Percentiles rank a stretch among this genome's conserved stretches.
Conservation (phyloP, 192 early-diverging fungal genomes). For the Thamnidium elegans region DNA sequence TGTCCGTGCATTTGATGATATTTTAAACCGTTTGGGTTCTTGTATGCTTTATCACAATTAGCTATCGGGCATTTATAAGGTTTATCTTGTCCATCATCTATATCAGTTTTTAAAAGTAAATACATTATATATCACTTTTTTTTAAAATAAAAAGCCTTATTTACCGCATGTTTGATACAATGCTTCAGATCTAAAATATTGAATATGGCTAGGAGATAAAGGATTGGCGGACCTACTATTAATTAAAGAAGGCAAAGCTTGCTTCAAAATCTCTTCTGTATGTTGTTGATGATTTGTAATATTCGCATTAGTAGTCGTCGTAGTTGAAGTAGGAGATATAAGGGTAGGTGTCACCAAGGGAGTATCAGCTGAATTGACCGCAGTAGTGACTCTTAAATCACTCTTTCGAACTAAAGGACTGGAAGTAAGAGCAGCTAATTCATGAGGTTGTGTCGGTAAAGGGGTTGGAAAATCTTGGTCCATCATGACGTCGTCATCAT, state of each 20-base stretch:
- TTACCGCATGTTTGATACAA: conserved; percentile 12
- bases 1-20: conserved; percentile 97
- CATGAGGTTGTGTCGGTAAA: conserved; percentile 14
- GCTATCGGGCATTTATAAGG: conserved; percentile 38
- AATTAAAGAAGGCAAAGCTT: conserved; percentile 11
- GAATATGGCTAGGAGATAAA: not conserved
- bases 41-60: conserved; percentile 93
- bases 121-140: no score
- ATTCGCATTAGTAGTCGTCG: not conserved
- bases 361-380: not conserved
- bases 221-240: not conserved
- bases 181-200: conserved; percentile 14
- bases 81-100: conserved; percentile 17
- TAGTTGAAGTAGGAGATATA: not conserved
- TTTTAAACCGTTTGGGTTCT: conserved; percentile 97
- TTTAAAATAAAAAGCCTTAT: not conserved
- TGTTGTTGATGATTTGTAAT: not conserved
- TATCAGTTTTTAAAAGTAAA: conserved; percentile 4
- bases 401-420: not conserved
- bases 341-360: not conserved
- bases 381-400: no score
- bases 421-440: not conserved
- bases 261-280: conserved; percentile 12
- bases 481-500: conserved; percentile 17
- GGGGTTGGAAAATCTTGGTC: not conserved